Evolutionary conservation across 306 rosid species (phyloP), one percentile per base, ranked within the genome.

Genomic region (peach (Prunus persica)): DNA sequence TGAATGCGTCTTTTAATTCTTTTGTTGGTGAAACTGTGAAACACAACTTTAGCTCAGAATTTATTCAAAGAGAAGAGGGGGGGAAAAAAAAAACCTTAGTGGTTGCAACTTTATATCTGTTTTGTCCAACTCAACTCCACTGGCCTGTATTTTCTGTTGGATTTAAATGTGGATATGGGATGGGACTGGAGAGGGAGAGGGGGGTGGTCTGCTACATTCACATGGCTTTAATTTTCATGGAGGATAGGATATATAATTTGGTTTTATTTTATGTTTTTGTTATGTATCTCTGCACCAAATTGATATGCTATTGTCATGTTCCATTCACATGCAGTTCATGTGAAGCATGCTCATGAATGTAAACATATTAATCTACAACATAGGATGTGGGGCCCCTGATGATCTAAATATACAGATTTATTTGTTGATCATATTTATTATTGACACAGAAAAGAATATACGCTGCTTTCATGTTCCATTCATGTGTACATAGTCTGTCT

Each of bases 271-370:
- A 30, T 63, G 45, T 63, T 63, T 63, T 63, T 15, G 25, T 55
- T 3, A 64, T 64, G 7, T 2, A 34, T 18, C 47, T 19, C 46
- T 32, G 20, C 47, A 32, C 67, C 57, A 25, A 73, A 58, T 72
- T 32, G 22, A 51, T 77, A 51, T 82, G 32, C 27, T 62, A 74
- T 65, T 65, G 12, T 68, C 74, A 32, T 65, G 85, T 75, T 79
- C 72, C 69, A 45, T 80, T 81, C 89, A 79, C 88, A 82, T 77
- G 78, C 67, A 75, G 41, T 74, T 76, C 84, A 76, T 65, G 88
- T 81, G 67, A 55, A 47, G 66, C 20, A 32, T 67, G 69, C 81
- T 75, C 43, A 43, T 73, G 68, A 72, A 14, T 10, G 57, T 60
- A 12, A 19, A 60, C 55, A 13, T 55, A 24, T 45, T 45, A 56